Conservation (phyloP, 192 early-diverging fungal genomes). For the Linnemannia elongata region DNA sequence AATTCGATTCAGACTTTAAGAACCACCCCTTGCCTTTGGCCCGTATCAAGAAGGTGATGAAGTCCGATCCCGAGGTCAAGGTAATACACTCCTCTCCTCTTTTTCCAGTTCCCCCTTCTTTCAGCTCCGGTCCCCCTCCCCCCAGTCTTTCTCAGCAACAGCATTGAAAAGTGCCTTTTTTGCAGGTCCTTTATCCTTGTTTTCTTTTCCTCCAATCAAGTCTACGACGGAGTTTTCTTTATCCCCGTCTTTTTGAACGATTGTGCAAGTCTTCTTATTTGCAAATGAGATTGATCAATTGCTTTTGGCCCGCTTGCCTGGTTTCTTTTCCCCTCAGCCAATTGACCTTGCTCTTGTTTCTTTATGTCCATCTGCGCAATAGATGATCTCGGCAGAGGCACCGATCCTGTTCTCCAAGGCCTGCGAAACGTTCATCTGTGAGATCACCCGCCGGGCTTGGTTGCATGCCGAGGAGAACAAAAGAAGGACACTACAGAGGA, state of each 20-base stretch:
- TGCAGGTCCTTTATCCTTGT: background rate
- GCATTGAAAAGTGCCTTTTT: background rate
- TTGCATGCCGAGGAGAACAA: constrained; percentile 97
- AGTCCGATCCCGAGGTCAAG: constrained; percentile 96
- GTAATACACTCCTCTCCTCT: constrained; percentile 53
- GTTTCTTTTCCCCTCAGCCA: background rate
- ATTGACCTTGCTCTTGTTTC: background rate
- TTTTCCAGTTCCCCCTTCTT: background rate
- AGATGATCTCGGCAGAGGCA: constrained; percentile 80
- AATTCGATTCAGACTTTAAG: constrained; percentile 91
- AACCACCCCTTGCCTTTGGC: constrained; percentile 92
- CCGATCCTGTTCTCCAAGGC: constrained; percentile 95
- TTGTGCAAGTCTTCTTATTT: background rate
- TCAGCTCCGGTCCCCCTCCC: background rate
- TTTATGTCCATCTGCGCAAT: background rate
- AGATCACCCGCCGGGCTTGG: constrained; percentile 90
- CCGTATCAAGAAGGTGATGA: constrained; percentile 99
- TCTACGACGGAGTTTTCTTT: constrained; percentile 1
- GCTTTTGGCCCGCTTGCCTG: background rate
- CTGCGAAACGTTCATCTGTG: constrained; percentile 96
- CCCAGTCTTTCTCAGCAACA: background rate
- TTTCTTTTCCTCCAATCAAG: background rate
- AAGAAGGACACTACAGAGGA: constrained; percentile 92
- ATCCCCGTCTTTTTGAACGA: background rate
- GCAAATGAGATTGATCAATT: background rate